Evolutionary conservation across 495 filamentous ascomycete species (phyloP).

Genomic region (Wilcoxina mikolae): DNA sequence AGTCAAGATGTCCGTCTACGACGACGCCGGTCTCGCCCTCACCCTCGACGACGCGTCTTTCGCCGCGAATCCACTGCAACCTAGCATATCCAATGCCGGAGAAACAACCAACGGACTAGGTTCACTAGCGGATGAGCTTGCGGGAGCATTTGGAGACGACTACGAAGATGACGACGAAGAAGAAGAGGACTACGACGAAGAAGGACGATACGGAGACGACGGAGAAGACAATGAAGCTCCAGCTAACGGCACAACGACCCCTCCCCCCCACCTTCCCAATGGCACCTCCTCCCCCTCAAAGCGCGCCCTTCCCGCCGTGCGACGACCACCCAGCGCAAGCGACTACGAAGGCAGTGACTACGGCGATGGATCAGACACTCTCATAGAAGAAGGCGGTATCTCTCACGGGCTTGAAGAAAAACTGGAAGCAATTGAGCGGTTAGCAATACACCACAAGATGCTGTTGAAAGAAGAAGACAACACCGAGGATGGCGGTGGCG

Average conservation of each 20-base stretch:
- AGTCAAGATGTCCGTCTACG: conserved; percentile 3
- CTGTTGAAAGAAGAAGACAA: conserved; percentile 17
- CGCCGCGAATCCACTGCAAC: not conserved
- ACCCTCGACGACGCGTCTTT: conserved; percentile 2
- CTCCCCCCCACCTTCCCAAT: not conserved
- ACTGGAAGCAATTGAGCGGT: conserved; percentile 26
- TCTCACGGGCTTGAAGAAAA: conserved; percentile 20
- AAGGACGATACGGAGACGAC: conserved; percentile 12
- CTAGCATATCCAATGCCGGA: not conserved
- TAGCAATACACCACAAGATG: conserved; percentile 15
- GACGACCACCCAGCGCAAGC: conserved; percentile 21
- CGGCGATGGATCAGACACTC: conserved; percentile 31
- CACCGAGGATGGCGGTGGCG: conserved; percentile 2
- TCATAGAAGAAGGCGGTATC: conserved; percentile 1
- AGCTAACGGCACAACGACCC: not conserved
- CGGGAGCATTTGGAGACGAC: conserved; percentile 43
- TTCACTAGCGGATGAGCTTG: conserved; percentile 69
- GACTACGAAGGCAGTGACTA: conserved; percentile 49
- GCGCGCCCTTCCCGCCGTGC: not conserved
- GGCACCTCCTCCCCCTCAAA: not conserved
- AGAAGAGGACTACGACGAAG: conserved; percentile 39
- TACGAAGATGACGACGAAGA: conserved; percentile 45
- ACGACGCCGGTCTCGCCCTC: not conserved
- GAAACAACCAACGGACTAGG: conserved; percentile 41
- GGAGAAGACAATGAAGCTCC: not conserved